Percentiles rank a stretch among this genome's conserved stretches.
Conservation (phyloP, 176 grass and related monocot species). For the Phoenix dactylifera region DNA sequence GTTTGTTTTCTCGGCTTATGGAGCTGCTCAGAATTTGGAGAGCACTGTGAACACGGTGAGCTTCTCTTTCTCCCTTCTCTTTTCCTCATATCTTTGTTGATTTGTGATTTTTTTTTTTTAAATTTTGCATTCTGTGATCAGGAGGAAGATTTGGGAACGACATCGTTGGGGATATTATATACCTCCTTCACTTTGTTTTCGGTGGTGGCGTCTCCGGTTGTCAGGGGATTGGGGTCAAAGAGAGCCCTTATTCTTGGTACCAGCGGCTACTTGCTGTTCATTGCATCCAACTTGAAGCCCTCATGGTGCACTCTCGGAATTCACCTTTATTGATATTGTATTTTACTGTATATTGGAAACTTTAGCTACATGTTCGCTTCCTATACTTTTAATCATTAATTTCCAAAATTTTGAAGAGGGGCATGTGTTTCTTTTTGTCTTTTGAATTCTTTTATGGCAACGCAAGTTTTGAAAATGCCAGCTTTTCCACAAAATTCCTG, state of each 20-base stretch:
- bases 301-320: slow-evolving; percentile 39
- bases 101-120: slow-evolving; percentile 1
- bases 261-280: slow-evolving; percentile 73
- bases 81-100: neutral
- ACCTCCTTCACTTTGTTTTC: slow-evolving; percentile 80
- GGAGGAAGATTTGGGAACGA: slow-evolving; percentile 64
- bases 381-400: no score
- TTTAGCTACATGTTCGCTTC: neutral
- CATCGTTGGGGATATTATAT: slow-evolving; percentile 65
- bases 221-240: slow-evolving; percentile 48
- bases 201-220: slow-evolving; percentile 40
- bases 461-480: no score
- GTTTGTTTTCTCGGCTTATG: slow-evolving; percentile 78
- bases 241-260: slow-evolving; percentile 60
- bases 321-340: no score
- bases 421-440: no score
- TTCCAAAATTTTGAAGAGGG: no score
- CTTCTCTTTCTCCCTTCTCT: neutral
- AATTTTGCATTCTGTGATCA: slow-evolving; percentile 13
- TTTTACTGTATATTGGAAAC: no score
- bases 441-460: no score
- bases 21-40: slow-evolving; percentile 76
- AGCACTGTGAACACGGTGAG: slow-evolving; percentile 68
- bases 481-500: no score
- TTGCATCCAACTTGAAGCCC: slow-evolving; percentile 74